Base-by-base conservation (phyloP, 768 basidiomycete species). In the Clathrus columnatus region DNA sequence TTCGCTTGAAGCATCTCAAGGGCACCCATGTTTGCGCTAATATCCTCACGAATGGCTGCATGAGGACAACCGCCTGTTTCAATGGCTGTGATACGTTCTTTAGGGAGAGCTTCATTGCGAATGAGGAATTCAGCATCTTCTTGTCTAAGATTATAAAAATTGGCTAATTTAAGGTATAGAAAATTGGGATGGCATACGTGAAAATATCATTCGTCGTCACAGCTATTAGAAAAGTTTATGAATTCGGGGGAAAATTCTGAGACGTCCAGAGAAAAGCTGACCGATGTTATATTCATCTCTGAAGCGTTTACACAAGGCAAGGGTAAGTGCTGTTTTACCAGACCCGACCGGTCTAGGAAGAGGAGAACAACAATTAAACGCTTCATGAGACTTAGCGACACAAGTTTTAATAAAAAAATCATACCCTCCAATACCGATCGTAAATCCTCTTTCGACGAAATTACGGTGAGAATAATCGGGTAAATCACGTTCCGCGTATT, bases 151-250 rank as follows among this genome's bases (percentile, higher is more conserved):
- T 5, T 21, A 16, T 23, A 23, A 20, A 14, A 46, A 14, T 23
- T 7, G 24, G 18, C n/a, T 46, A 20, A n/a, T 7, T 46, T 6
- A 20, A 23, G 16, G 32, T 8, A 23, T 17, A 48, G 7, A 8
- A n/a, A 21, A 16, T 14, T n/a, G 36, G 30, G 26, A 21, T 27
- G 16, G 29, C 53, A 14, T 36, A 48, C 54, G 95, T 99, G 71
- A 99, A 99, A 67, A 99, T 99, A 70, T 99, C 95, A 70, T 99
- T 99, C n/a, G 95, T 99, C 14, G 95, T 91, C 1, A 91, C 92
- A 29, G 91, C 94, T 92, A 62, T 26, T 45, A 16, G 44, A 18
- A 43, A 21, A 28, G 8, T 50, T 54, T 10, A 58, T 43, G 51
- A 58, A 54, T 63, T n/a, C n/a, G n/a, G n/a, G n/a, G n/a, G n/a